Conservation (phyloP, 1,139 yeast genomes). For the Geotrichum citri-aurantii region DNA sequence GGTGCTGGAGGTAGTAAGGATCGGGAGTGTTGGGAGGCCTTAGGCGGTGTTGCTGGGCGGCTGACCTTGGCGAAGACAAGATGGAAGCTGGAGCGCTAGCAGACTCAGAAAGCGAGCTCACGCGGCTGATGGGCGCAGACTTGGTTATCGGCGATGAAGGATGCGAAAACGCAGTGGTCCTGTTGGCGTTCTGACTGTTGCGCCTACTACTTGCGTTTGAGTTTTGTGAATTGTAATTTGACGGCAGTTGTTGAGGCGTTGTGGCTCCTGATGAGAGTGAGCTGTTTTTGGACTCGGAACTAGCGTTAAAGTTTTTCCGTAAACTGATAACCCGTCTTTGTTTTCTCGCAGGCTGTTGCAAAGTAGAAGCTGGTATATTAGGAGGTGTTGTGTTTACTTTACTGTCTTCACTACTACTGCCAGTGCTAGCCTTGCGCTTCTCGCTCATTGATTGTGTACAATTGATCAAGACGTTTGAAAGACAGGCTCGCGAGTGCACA, state of each 20-base stretch:
- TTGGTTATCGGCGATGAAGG: background rate
- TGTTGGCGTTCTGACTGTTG: background rate
- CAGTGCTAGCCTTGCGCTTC: background rate
- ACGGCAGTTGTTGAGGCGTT: conserved; percentile 1
- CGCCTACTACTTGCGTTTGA: background rate
- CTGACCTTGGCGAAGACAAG: background rate
- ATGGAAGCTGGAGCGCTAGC: background rate
- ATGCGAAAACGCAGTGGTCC: background rate
- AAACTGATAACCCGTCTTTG: conserved; percentile 11
- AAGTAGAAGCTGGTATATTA: background rate
- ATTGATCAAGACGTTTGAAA: background rate
- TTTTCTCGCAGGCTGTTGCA: conserved; percentile 3
- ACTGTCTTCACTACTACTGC: background rate
- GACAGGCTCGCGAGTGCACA: background rate
- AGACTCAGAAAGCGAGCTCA: background rate
- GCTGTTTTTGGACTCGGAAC: background rate
- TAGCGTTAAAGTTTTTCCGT: background rate
- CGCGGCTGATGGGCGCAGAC: background rate
- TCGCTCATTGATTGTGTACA: background rate
- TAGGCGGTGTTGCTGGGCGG: background rate
- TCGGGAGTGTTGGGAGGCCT: background rate
- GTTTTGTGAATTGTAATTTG: background rate
- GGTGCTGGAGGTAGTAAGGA: background rate
- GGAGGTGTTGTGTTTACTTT: conserved; percentile 1
- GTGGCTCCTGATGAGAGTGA: background rate